Conservation (phyloP, 805 yeast species). For the Metschnikowia kofuensis region DNA sequence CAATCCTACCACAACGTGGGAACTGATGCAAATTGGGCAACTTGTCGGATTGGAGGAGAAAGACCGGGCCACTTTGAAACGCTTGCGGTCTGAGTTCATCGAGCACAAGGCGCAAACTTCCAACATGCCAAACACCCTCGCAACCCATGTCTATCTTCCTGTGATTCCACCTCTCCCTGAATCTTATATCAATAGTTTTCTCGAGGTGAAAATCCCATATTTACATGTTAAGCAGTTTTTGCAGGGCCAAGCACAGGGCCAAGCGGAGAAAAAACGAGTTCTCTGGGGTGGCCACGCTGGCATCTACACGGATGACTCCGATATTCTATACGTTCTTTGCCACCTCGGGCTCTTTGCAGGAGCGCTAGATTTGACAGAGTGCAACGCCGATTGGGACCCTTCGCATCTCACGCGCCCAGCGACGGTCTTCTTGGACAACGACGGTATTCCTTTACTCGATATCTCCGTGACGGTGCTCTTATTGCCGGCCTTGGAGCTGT, state of each 20-base stretch:
- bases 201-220: slow-evolving; percentile 58
- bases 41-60: slow-evolving; percentile 23
- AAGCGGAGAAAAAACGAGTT: slow-evolving; percentile 31
- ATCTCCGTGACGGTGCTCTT: slow-evolving; percentile 56
- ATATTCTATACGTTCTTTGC: slow-evolving; percentile 66
- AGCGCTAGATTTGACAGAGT: slow-evolving; percentile 26
- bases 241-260: slow-evolving; percentile 25
- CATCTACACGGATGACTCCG: slow-evolving; percentile 91
- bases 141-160: slow-evolving; percentile 29
- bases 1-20: slow-evolving; percentile 51
- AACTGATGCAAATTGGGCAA: slow-evolving; percentile 32
- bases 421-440: slow-evolving; percentile 13
- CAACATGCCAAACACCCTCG: slow-evolving; percentile 14
- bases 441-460: slow-evolving; percentile 35
- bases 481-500: slow-evolving; percentile 65
- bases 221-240: slow-evolving; percentile 36
- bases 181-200: slow-evolving; percentile 42
- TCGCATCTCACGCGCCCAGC: slow-evolving; percentile 27
- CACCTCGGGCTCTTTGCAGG: slow-evolving; percentile 68
- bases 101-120: slow-evolving; percentile 9
- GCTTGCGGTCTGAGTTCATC: slow-evolving; percentile 20
- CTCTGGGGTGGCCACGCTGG: slow-evolving; percentile 84
- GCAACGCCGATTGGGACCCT: slow-evolving; percentile 31
- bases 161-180: slow-evolving; percentile 36
- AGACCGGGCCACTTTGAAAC: slow-evolving; percentile 24